phyloP scores from a whole-genome alignment of 202 grass and related monocot species.

The Schoenoplectus tabernaemontani region DNA sequence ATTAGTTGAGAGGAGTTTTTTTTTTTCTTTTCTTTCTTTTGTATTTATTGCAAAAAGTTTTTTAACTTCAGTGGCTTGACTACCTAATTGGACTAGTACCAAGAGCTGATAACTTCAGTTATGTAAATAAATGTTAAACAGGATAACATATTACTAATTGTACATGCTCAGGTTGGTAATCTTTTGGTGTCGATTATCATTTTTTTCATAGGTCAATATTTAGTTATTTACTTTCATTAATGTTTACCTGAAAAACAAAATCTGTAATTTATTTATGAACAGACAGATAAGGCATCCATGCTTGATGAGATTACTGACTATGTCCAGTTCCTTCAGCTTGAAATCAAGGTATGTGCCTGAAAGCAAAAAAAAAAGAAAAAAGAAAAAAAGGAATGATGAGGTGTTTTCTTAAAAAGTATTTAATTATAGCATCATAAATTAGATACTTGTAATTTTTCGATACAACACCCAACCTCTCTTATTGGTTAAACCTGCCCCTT shows the following conservation, averaged over 20 bases:
- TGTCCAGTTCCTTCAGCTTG: slow-evolving; percentile 77
- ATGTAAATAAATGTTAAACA: not conserved
- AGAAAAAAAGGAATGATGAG: too few species aligned
- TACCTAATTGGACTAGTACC: not conserved
- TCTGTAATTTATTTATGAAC: not conserved
- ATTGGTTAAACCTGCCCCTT: not conserved
- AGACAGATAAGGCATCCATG: slow-evolving; percentile 75
- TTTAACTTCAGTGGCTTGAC: not conserved
- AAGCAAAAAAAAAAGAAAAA: not conserved
- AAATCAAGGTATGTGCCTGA: slow-evolving; percentile 50
- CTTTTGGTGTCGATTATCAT: not conserved
- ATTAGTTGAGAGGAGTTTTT: not conserved
- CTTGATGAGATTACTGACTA: slow-evolving; percentile 86
- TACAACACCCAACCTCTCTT: not conserved
- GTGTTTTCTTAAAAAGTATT: too few species aligned
- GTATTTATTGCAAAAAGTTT: not conserved
- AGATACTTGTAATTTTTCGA: too few species aligned
- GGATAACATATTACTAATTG: not conserved
- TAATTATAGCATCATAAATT: too few species aligned
- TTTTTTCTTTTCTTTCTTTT: not conserved
- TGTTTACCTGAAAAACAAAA: not conserved
- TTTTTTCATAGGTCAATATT: not conserved
- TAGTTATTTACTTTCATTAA: not conserved
- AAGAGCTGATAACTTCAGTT: not conserved
- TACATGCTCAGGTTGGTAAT: not conserved